phyloP scores from a whole-genome alignment of 1,284 basidiomycete genomes.

The Exobasidium rhododendri region DNA sequence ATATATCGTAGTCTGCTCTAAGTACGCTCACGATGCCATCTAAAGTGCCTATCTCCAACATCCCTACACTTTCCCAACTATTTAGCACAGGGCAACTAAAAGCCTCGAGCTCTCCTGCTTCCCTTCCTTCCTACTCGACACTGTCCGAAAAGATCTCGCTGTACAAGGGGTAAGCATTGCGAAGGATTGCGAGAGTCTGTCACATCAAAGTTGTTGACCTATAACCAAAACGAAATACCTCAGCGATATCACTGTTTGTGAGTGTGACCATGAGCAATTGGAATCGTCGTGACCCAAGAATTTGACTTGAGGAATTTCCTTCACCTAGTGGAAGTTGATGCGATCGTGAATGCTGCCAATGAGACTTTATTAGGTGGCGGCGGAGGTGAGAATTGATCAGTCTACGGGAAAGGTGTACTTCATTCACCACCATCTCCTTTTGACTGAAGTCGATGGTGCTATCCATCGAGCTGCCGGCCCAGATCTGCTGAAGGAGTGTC shows the following conservation, averaged over 20 bases:
- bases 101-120: not conserved
- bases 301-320: too few relatives aligned
- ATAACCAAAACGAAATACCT: too few relatives aligned
- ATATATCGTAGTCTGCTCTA: not conserved
- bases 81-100: constrained; percentile 8
- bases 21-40: not conserved
- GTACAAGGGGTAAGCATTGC: constrained; percentile 8
- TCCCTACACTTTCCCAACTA: constrained; percentile 7
- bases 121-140: constrained; percentile 1
- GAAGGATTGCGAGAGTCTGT: too few relatives aligned
- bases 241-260: not conserved
- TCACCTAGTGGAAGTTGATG: constrained; percentile 30
- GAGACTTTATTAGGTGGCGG: constrained; percentile 43
- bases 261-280: too few relatives aligned
- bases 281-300: too few relatives aligned
- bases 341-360: constrained; percentile 52
- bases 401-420: not conserved
- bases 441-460: constrained; percentile 67
- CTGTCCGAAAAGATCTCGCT: constrained; percentile 2
- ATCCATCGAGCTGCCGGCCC: constrained; percentile 81
- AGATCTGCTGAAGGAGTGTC: constrained; percentile 71
- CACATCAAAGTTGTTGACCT: too few relatives aligned
- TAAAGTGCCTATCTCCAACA: not conserved
- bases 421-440: not conserved
- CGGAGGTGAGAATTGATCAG: constrained; percentile 20